Evolutionary conservation across 306 rosid species (phyloP).

Genomic region (Quercus wislizeni): DNA sequence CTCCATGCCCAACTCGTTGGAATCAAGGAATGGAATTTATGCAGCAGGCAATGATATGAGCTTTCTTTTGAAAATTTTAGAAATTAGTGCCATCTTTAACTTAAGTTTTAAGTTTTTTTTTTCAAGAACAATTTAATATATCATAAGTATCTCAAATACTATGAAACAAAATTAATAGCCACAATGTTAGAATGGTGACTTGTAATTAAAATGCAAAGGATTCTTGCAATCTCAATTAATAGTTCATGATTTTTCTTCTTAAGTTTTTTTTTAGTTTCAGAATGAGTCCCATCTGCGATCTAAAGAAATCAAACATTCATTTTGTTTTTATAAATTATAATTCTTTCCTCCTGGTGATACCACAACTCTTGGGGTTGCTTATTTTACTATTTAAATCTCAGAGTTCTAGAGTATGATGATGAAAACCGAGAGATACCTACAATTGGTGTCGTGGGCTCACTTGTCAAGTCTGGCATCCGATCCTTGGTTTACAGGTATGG

Average conservation of each 20-base stretch:
- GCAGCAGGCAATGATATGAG: not conserved
- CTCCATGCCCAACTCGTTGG: not conserved
- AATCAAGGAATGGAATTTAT: not conserved
- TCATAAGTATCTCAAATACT: too few relatives aligned
- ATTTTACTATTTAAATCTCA: not conserved
- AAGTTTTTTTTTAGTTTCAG: too few relatives aligned
- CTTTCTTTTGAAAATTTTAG: not conserved
- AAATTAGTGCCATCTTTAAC: not conserved
- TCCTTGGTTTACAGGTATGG: conserved; percentile 47
- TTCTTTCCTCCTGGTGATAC: too few relatives aligned
- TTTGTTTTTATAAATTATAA: too few relatives aligned
- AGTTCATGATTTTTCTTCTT: too few relatives aligned
- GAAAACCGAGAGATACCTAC: conserved; percentile 41
- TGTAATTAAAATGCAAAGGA: not conserved
- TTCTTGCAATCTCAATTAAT: too few relatives aligned
- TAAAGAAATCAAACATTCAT: too few relatives aligned
- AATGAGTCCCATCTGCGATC: too few relatives aligned
- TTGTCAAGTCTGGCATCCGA: conserved; percentile 42
- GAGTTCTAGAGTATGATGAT: conserved; percentile 33
- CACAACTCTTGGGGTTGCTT: too few relatives aligned
- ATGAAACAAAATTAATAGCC: too few relatives aligned
- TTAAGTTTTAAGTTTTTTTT: not conserved
- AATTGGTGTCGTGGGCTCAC: conserved; percentile 31
- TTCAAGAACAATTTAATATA: not conserved
- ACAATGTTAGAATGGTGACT: too few relatives aligned